Evolutionary conservation across 2,329 filamentous ascomycete genomes (phyloP).

Genomic region (Aschersonia sp.): DNA sequence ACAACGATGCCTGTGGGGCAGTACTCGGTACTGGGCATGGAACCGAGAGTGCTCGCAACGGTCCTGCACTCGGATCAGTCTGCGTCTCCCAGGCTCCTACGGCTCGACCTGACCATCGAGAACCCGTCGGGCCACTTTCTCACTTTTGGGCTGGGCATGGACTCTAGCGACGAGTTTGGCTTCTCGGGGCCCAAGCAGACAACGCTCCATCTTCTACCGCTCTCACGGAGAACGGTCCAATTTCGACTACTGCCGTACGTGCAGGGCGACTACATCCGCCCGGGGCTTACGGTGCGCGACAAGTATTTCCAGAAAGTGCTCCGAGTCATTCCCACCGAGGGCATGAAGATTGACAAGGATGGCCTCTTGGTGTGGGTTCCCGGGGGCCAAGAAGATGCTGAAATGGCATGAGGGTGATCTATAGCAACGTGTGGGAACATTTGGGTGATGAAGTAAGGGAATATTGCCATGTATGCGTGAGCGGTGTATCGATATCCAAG

Average conservation of each 20-base stretch:
- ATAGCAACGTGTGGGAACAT: too few species aligned
- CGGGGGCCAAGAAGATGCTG: constrained; percentile 6
- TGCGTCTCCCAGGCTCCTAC: constrained; percentile 20
- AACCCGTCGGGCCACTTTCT: constrained; percentile 92
- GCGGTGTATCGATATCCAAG: too few species aligned
- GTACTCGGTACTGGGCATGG: constrained; percentile 65
- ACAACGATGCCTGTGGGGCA: constrained; percentile 65
- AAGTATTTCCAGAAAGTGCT: constrained; percentile 88
- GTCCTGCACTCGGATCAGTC: constrained; percentile 27
- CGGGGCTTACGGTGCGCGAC: constrained; percentile 66
- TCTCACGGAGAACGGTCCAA: constrained; percentile 58
- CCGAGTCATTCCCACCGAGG: constrained; percentile 64
- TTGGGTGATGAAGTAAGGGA: background rate
- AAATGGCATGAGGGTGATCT: too few species aligned
- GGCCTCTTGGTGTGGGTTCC: constrained; percentile 49
- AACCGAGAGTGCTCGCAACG: constrained; percentile 68
- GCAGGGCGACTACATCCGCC: constrained; percentile 53
- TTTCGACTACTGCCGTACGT: constrained; percentile 61
- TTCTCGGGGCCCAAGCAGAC: constrained; percentile 80
- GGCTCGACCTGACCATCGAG: constrained; percentile 56
- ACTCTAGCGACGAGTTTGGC: constrained; percentile 81
- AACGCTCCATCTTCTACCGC: constrained; percentile 66
- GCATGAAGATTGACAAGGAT: constrained; percentile 50
- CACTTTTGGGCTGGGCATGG: constrained; percentile 85
- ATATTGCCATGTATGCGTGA: too few species aligned